Conservation (phyloP, 1,284 basidiomycete species). For the Microbotryum saponariae region DNA sequence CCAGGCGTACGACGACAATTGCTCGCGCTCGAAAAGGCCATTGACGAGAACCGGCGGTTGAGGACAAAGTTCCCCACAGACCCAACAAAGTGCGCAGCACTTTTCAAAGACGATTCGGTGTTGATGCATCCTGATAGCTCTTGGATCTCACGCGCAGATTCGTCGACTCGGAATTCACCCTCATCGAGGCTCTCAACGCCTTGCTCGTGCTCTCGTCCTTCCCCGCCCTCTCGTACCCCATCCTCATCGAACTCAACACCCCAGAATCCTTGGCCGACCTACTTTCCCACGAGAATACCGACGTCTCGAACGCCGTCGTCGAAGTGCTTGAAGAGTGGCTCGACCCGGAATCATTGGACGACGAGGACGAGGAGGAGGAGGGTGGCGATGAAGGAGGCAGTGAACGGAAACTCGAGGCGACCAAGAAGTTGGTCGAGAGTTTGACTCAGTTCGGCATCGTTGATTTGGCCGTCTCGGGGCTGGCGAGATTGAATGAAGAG, state of each 20-base stretch:
- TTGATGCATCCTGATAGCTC: background rate
- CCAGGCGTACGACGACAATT: slow-evolving; percentile 66
- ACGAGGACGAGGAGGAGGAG: slow-evolving; percentile 58
- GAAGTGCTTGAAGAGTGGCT: slow-evolving; percentile 89
- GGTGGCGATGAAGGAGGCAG: slow-evolving; percentile 48
- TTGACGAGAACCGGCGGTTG: slow-evolving; percentile 89
- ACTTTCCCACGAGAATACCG: slow-evolving; percentile 75
- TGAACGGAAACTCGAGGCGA: slow-evolving; percentile 19
- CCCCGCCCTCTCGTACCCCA: slow-evolving; percentile 76
- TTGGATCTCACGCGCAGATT: slow-evolving; percentile 55
- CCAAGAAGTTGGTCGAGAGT: slow-evolving; percentile 30
- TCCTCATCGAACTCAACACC: slow-evolving; percentile 69
- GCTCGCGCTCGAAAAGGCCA: slow-evolving; percentile 73
- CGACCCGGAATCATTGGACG: slow-evolving; percentile 85
- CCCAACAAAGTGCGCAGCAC: slow-evolving; percentile 64
- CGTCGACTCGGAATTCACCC: slow-evolving; percentile 94
- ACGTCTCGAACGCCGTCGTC: slow-evolving; percentile 86
- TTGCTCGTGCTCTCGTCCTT: slow-evolving; percentile 81
- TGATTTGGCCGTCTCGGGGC: slow-evolving; percentile 75
- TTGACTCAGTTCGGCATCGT: slow-evolving; percentile 74
- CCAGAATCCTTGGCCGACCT: slow-evolving; percentile 67
- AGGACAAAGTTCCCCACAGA: slow-evolving; percentile 74
- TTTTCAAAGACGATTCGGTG: background rate
- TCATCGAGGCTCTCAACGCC: slow-evolving; percentile 72
- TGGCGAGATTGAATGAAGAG: slow-evolving; percentile 67